Evolutionary conservation across 768 basidiomycete genomes (phyloP).

Genomic region (Naganishia onofrii): DNA sequence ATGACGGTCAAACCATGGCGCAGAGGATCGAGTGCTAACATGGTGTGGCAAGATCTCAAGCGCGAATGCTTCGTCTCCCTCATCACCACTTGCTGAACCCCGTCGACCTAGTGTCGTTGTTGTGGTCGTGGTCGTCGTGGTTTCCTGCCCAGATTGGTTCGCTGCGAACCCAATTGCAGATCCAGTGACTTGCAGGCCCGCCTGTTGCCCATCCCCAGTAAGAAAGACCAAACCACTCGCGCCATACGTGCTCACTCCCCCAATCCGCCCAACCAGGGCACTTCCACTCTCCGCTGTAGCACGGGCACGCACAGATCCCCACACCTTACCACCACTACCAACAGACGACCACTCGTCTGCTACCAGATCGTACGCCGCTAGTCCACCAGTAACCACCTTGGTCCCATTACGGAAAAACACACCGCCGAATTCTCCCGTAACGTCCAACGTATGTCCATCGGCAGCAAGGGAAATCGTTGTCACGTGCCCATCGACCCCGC

Average conservation of each 20-base stretch:
- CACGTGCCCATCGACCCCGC: slow-evolving; percentile 77
- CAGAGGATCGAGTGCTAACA: not conserved
- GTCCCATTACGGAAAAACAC: slow-evolving; percentile 51
- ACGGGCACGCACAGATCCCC: slow-evolving; percentile 45
- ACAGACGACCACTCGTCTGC: slow-evolving; percentile 64
- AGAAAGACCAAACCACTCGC: slow-evolving; percentile 77
- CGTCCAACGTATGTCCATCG: slow-evolving; percentile 54
- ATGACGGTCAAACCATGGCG: slow-evolving; percentile 10
- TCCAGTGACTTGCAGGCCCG: slow-evolving; percentile 58
- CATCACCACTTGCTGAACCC: not conserved
- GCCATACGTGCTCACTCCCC: slow-evolving; percentile 58
- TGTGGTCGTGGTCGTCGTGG: not conserved
- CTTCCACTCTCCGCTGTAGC: not conserved
- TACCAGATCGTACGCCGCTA: slow-evolving; percentile 70
- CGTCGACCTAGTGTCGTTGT: not conserved
- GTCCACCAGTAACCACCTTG: slow-evolving; percentile 58
- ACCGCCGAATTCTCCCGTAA: slow-evolving; percentile 75
- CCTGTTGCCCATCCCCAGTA: slow-evolving; percentile 56
- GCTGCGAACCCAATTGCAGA: not conserved
- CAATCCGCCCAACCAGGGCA: slow-evolving; percentile 27
- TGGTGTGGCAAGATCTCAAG: not conserved
- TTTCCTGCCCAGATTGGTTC: not conserved
- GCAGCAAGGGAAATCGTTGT: slow-evolving; percentile 55
- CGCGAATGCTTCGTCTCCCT: not conserved
- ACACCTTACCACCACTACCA: slow-evolving; percentile 57